phyloP scores from a whole-genome alignment of 495 filamentous ascomycete species.

The Penicillium silybi region DNA sequence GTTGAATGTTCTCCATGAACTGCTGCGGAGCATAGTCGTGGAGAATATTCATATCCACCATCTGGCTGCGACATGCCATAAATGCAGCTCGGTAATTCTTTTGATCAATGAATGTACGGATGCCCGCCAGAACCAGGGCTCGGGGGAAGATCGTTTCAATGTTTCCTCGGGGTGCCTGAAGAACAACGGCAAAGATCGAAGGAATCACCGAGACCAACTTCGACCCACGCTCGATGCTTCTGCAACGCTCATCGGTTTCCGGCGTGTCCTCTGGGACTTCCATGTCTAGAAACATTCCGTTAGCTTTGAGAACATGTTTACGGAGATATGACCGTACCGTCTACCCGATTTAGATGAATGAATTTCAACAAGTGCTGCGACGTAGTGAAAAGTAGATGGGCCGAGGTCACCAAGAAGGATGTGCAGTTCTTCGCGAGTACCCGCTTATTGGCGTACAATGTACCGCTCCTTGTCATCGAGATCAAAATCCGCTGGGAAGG shows the following conservation, averaged over 20 bases:
- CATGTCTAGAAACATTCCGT: slow-evolving; percentile 48
- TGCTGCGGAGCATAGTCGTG: slow-evolving; percentile 84
- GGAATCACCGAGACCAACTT: slow-evolving; percentile 87
- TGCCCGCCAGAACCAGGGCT: slow-evolving; percentile 85
- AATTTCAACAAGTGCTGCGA: slow-evolving; percentile 90
- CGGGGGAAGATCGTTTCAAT: slow-evolving; percentile 92
- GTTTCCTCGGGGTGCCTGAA: slow-evolving; percentile 95
- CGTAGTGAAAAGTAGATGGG: slow-evolving; percentile 87
- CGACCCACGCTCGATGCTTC: slow-evolving; percentile 87
- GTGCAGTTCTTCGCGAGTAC: slow-evolving; percentile 80
- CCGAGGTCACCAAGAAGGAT: slow-evolving; percentile 77
- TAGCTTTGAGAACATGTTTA: background rate
- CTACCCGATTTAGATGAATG: slow-evolving; percentile 67
- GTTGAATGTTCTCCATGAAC: slow-evolving; percentile 67
- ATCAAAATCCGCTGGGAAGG: slow-evolving; percentile 34
- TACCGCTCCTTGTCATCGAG: slow-evolving; percentile 63
- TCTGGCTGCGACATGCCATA: slow-evolving; percentile 79
- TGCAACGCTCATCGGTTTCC: slow-evolving; percentile 86
- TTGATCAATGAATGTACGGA: slow-evolving; percentile 70
- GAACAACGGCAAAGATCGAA: slow-evolving; percentile 70
- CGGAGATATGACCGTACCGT: slow-evolving; percentile 48
- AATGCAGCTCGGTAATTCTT: slow-evolving; percentile 84
- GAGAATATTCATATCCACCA: slow-evolving; percentile 98
- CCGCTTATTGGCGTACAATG: slow-evolving; percentile 72
- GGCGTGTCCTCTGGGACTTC: slow-evolving; percentile 84